Percentiles rank a stretch among this genome's conserved stretches.
Conservation (phyloP, 2,329 filamentous ascomycete genomes). For the Ophiocordyceps camponoti-saundersi region DNA sequence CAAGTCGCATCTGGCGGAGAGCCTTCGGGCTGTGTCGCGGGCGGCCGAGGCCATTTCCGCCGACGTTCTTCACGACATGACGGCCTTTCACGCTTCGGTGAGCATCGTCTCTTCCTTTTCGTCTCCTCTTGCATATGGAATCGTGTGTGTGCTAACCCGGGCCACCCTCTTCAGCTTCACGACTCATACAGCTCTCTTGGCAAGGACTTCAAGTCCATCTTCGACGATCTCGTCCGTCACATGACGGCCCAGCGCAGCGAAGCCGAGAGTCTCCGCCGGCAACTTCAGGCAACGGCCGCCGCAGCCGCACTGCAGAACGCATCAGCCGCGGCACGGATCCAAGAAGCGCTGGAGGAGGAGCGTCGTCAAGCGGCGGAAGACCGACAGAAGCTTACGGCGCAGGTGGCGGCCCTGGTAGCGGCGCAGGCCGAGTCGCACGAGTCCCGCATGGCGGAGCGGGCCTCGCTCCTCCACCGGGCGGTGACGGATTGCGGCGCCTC, state of each 20-base stretch:
- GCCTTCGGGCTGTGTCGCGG: conserved; percentile 63
- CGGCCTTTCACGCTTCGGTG: conserved; percentile 58
- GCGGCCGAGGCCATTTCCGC: conserved; percentile 80
- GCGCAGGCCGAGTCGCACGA: conserved; percentile 60
- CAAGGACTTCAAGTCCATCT: conserved; percentile 70
- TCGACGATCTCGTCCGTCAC: conserved; percentile 63
- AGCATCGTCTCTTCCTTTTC: conserved; percentile 7
- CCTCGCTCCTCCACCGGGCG: conserved; percentile 44
- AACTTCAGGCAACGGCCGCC: conserved; percentile 55
- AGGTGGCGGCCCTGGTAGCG: conserved; percentile 64
- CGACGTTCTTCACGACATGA: conserved; percentile 74
- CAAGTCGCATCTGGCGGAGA: conserved; percentile 70
- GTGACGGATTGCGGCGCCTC: conserved; percentile 44
- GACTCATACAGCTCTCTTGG: conserved; percentile 70
- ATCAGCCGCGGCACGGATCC: conserved; percentile 46
- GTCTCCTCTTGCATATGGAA: no score
- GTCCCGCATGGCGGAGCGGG: conserved; percentile 45
- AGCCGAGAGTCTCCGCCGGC: conserved; percentile 51
- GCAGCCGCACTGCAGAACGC: conserved; percentile 52
- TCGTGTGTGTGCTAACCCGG: no score
- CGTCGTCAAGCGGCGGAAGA: conserved; percentile 56
- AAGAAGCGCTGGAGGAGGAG: conserved; percentile 60
- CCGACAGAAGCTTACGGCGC: conserved; percentile 52
- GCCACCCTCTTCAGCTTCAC: no score
- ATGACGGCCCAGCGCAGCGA: conserved; percentile 63